Evolutionary conservation across 768 basidiomycete species (phyloP).

Genomic region (Crepidotus variabilis): DNA sequence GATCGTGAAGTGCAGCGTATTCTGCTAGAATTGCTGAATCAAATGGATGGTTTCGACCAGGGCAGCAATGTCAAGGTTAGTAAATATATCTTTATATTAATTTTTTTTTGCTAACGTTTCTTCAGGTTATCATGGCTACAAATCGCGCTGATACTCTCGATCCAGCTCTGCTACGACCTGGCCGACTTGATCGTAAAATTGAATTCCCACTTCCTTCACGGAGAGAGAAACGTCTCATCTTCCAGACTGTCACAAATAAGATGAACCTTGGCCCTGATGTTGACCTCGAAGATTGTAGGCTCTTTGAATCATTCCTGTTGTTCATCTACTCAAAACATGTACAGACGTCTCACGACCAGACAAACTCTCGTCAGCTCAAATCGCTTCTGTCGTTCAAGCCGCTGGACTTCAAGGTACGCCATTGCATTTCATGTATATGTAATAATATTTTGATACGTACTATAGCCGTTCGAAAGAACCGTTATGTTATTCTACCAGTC

Average conservation of each 20-base stretch:
- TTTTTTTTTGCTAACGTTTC: neutral
- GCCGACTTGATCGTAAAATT: constrained; percentile 97
- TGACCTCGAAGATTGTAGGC: constrained; percentile 94
- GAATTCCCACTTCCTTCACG: constrained; percentile 95
- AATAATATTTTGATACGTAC: neutral
- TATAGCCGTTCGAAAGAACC: constrained; percentile 95
- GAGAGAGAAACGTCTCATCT: constrained; percentile 93
- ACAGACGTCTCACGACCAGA: constrained; percentile 96
- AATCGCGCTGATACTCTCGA: constrained; percentile 98
- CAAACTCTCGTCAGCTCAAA: constrained; percentile 92
- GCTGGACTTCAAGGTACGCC: constrained; percentile 91
- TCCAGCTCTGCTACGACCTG: constrained; percentile 94
- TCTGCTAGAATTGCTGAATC: constrained; percentile 91
- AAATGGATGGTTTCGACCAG: constrained; percentile 99
- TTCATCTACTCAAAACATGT: constrained; percentile 6
- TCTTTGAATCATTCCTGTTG: neutral
- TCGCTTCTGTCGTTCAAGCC: constrained; percentile 92
- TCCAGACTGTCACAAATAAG: constrained; percentile 95
- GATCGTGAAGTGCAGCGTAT: constrained; percentile 99
- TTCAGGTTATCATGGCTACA: constrained; percentile 98
- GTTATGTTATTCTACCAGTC: constrained; percentile 92
- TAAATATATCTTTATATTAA: neutral
- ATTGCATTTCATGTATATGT: neutral
- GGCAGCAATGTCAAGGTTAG: constrained; percentile 95
- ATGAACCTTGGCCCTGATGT: constrained; percentile 99